Conservation (phyloP, 2,329 filamentous ascomycete species). For the Epichloe glyceriae region DNA sequence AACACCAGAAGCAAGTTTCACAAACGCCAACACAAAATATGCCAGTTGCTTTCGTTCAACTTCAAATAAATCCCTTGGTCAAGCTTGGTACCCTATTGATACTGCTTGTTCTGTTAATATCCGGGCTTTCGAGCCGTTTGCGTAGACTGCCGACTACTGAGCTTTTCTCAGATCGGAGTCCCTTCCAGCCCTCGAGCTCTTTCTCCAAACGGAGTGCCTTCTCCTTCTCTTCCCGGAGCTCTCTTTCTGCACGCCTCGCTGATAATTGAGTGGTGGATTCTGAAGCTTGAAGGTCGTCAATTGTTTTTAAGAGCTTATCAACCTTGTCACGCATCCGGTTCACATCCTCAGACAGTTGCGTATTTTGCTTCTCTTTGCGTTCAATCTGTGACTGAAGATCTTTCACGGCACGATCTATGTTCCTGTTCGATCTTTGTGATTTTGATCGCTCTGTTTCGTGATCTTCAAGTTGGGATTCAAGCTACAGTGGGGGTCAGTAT, state of each 20-base stretch:
- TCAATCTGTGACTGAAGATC: conserved; percentile 88
- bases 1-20: neutral
- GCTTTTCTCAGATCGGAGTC: conserved; percentile 52
- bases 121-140: conserved; percentile 28
- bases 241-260: conserved; percentile 75
- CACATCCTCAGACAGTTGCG: conserved; percentile 71
- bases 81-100: conserved; percentile 51
- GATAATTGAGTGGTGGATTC: conserved; percentile 73
- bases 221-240: conserved; percentile 79
- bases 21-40: conserved; percentile 1
- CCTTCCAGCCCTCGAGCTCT: conserved; percentile 77
- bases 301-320: conserved; percentile 75
- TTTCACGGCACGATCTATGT: conserved; percentile 86
- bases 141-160: conserved; percentile 28
- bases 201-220: conserved; percentile 70
- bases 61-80: conserved; percentile 54
- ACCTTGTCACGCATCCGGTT: conserved; percentile 78
- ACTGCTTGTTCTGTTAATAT: conserved; percentile 53
- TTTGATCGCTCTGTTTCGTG: conserved; percentile 68
- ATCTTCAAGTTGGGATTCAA: conserved; percentile 75
- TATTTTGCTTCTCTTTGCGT: conserved; percentile 78
- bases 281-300: conserved; percentile 84
- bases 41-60: neutral
- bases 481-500: conserved; percentile 34
- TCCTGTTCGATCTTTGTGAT: conserved; percentile 77